Percentiles rank a stretch among this genome's conserved stretches.
Conservation (phyloP, 208 protist species). For the Angomonas deanei region DNA sequence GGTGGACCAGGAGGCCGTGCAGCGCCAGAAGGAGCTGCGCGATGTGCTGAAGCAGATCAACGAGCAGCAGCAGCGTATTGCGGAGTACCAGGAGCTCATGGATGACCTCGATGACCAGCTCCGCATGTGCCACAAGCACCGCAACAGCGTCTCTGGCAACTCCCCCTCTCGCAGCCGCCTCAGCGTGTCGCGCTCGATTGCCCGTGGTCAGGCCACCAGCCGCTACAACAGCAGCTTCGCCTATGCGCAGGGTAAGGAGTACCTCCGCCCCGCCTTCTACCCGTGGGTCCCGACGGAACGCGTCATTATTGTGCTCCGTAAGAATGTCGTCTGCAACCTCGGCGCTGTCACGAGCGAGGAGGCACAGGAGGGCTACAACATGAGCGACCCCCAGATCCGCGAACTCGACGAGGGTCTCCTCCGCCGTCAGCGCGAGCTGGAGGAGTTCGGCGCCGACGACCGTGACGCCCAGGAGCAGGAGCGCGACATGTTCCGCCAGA, state of each 20-base stretch:
- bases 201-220: constrained; percentile 10
- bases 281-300: constrained; percentile 67
- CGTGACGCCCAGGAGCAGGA: constrained; percentile 14
- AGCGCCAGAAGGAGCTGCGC: constrained; percentile 52
- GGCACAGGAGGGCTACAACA: constrained; percentile 35
- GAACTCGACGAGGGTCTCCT: constrained; percentile 51
- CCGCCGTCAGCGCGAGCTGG: constrained; percentile 21
- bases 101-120: constrained; percentile 77
- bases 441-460: constrained; percentile 18
- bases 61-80: constrained; percentile 63
- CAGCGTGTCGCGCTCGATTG: constrained; percentile 12
- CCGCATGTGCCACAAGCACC: constrained; percentile 38
- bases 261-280: constrained; percentile 70
- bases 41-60: constrained; percentile 69
- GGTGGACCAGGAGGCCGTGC: constrained; percentile 48
- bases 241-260: constrained; percentile 56
- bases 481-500: constrained; percentile 44
- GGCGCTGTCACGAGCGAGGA: constrained; percentile 27
- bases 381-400: constrained; percentile 56
- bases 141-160: constrained; percentile 13
- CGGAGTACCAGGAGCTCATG: constrained; percentile 66
- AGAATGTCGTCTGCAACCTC: constrained; percentile 63
- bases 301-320: constrained; percentile 64
- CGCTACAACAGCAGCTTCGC: constrained; percentile 75
- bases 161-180: constrained; percentile 9